These are phyloP conservation scores for Xylariaceae sp. DNA, from an alignment of 2,329 filamentous ascomycete species.

Conservation along the genomic window DNA sequence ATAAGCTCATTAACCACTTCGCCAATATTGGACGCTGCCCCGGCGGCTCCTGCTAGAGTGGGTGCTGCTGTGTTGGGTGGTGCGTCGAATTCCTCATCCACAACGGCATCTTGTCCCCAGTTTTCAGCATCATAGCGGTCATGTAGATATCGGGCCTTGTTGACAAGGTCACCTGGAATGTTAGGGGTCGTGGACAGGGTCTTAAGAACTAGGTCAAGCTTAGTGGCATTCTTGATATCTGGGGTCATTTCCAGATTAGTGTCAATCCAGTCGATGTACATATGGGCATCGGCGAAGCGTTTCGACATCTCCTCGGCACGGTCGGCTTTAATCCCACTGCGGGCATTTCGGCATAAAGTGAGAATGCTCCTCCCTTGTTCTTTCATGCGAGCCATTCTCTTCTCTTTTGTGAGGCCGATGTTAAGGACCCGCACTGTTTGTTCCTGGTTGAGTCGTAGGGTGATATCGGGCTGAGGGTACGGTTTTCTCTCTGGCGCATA, in stretches of 20 bases:
- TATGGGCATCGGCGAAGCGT: constrained; percentile 12
- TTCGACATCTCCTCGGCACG: constrained; percentile 3
- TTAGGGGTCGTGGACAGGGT: neutral
- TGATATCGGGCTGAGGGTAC: neutral
- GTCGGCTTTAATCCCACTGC: neutral
- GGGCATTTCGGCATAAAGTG: constrained; percentile 1
- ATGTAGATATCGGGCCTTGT: constrained; percentile 12
- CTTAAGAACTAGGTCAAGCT: constrained; percentile 6
- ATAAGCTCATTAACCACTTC: constrained; percentile 4
- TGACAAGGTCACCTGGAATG: constrained; percentile 20
- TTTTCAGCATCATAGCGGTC: constrained; percentile 23
- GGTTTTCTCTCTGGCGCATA: neutral
- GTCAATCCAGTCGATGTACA: constrained; percentile 26
- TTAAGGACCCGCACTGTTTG: constrained; percentile 9
- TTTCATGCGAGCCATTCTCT: constrained; percentile 9
- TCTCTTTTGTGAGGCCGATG: constrained; percentile 8
- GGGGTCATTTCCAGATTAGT: constrained; percentile 22
- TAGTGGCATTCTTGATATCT: constrained; percentile 6
- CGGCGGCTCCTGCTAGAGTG: neutral
- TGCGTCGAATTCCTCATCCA: constrained; percentile 9
- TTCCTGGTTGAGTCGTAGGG: neutral
- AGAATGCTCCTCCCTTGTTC: constrained; percentile 9
- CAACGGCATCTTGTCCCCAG: constrained; percentile 23
- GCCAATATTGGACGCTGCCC: neutral
- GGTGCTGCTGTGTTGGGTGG: neutral